These are phyloP conservation scores for Lithospermum erythrorhizon DNA, from an alignment of 257 asterid genomes.

Conservation along the genomic window DNA sequence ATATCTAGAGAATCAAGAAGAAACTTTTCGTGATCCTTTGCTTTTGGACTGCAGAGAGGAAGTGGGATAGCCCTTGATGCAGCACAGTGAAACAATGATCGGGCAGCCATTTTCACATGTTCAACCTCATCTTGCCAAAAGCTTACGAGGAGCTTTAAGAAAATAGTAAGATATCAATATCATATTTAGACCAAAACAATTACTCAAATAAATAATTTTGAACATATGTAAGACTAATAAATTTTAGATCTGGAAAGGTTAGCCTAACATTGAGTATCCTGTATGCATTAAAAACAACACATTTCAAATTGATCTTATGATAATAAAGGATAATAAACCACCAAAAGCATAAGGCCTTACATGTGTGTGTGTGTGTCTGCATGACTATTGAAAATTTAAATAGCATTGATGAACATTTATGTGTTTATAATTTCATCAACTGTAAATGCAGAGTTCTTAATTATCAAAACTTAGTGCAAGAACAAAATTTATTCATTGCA, in stretches of 20 bases:
- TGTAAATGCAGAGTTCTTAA: too few species aligned
- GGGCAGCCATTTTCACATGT: conserved; percentile 97
- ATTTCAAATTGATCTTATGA: too few species aligned
- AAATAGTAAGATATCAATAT: conserved; percentile 11
- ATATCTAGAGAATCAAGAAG: conserved; percentile 21
- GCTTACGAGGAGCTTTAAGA: conserved; percentile 81
- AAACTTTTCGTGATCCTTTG: conserved; percentile 19
- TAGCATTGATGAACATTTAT: too few species aligned
- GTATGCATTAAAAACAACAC: not conserved
- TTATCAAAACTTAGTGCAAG: not conserved
- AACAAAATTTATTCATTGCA: not conserved
- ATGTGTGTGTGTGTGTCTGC: too few species aligned
- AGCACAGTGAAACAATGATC: conserved; percentile 92
- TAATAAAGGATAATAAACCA: too few species aligned
- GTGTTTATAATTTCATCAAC: too few species aligned
- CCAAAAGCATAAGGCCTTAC: too few species aligned
- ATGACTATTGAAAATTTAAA: too few species aligned
- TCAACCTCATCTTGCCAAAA: conserved; percentile 94
- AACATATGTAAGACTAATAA: not conserved
- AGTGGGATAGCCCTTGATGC: conserved; percentile 91
- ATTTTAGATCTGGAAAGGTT: not conserved
- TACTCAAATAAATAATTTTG: not conserved
- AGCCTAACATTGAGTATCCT: not conserved
- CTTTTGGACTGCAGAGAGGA: conserved; percentile 38
- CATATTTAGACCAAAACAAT: conserved; percentile 7